phyloP scores from a whole-genome alignment of 2,329 filamentous ascomycete genomes.

The Fusarium caatingaense region DNA sequence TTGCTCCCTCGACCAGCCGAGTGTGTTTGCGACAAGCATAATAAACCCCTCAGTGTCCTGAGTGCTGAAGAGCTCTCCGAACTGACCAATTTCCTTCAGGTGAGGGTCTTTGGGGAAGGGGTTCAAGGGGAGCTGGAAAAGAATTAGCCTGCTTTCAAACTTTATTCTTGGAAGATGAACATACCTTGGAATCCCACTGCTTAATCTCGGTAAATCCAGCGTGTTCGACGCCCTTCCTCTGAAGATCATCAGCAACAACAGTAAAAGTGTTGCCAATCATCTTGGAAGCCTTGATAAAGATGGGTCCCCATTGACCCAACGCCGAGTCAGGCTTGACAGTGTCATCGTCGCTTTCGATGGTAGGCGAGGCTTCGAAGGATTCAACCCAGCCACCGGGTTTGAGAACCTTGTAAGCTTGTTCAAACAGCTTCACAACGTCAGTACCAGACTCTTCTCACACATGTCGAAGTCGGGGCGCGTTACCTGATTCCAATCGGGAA shows the following conservation, averaged over 20 bases:
- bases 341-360: constrained; percentile 26
- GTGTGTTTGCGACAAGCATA: constrained; percentile 29
- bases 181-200: constrained; percentile 32
- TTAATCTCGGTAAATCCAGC: constrained; percentile 34
- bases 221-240: constrained; percentile 15
- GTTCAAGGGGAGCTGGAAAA: constrained; percentile 24
- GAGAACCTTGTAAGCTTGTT: constrained; percentile 20
- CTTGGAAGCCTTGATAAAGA: constrained; percentile 31
- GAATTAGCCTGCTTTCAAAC: too few species aligned
- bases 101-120: constrained; percentile 33
- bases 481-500: constrained; percentile 24
- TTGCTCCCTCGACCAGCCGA: constrained; percentile 28
- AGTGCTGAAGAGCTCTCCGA: constrained; percentile 33
- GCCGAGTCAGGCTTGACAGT: constrained; percentile 30
- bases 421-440: background rate
- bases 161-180: rapidly evolving
- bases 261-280: constrained; percentile 35
- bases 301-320: constrained; percentile 25
- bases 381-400: constrained; percentile 35
- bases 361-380: constrained; percentile 26
- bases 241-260: constrained; percentile 25
- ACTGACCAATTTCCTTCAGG: constrained; percentile 35
- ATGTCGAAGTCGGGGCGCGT: background rate
- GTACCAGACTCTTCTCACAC: background rate
- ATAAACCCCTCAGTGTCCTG: constrained; percentile 37